Evolutionary conservation across 345 rosid species (phyloP).

Genomic region (Populus pruinosa): DNA sequence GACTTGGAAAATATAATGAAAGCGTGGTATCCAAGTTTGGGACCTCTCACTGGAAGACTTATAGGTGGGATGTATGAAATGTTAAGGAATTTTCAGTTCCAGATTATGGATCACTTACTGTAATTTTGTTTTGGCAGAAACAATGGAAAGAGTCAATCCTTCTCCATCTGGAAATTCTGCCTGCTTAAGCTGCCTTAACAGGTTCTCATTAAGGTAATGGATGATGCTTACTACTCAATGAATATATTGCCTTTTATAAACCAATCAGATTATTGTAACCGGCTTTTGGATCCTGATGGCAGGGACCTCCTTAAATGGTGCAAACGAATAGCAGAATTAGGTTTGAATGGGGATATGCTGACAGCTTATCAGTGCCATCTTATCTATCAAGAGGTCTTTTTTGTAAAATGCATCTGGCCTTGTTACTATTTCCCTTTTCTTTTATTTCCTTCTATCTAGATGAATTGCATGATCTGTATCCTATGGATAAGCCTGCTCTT

Average conservation of each 20-base stretch:
- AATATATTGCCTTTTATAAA: not conserved
- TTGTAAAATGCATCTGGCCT: not conserved
- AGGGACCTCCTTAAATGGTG: conserved; percentile 98
- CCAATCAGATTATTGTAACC: conserved; percentile 8
- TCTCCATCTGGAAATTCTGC: conserved; percentile 35
- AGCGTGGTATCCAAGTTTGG: conserved; percentile 67
- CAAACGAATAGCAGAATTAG: conserved; percentile 58
- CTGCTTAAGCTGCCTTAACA: conserved; percentile 34
- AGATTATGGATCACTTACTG: conserved; percentile 4
- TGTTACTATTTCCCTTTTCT: not conserved
- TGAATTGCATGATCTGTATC: not conserved
- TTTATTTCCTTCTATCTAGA: not conserved
- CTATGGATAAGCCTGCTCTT: not conserved
- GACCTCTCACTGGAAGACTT: conserved; percentile 52
- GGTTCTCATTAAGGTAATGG: conserved; percentile 72
- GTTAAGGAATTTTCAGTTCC: conserved; percentile 6
- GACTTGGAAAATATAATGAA: conserved; percentile 59
- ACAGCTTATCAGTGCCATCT: conserved; percentile 44
- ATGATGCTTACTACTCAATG: not conserved
- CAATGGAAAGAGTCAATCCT: conserved; percentile 51
- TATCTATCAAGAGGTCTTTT: conserved; percentile 73
- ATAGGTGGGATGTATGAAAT: conserved; percentile 52
- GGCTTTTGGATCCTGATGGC: conserved; percentile 31
- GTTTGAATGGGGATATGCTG: conserved; percentile 28
- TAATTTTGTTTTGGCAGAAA: conserved; percentile 49